Conservation (phyloP, 345 rosid species). For the Draba incana region DNA sequence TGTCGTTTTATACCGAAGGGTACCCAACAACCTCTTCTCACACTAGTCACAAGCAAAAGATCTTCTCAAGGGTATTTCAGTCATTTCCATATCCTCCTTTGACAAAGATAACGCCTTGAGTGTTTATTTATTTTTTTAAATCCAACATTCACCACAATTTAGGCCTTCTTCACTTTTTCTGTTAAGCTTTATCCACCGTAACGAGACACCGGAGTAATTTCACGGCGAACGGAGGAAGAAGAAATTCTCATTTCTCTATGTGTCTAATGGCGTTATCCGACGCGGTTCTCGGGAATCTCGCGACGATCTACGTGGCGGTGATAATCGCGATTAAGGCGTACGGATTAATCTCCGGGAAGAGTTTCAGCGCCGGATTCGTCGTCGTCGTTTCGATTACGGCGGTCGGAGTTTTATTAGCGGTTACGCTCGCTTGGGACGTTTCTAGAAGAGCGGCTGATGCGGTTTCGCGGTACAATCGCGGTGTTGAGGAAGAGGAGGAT, state of each 20-base stretch:
- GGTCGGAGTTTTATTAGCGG: slow-evolving; percentile 66
- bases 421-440: slow-evolving; percentile 87
- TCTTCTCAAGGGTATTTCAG: background rate
- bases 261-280: slow-evolving; percentile 78
- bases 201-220: background rate
- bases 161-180: background rate
- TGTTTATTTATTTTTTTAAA: background rate
- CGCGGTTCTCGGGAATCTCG: slow-evolving; percentile 76
- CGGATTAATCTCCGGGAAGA: slow-evolving; percentile 62
- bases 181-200: slow-evolving; percentile 1
- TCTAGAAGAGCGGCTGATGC: slow-evolving; percentile 75
- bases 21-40: slow-evolving; percentile 4
- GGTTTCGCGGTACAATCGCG: slow-evolving; percentile 51
- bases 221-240: slow-evolving; percentile 7
- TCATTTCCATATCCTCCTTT: slow-evolving; percentile 3
- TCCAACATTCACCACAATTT: slow-evolving; percentile 20
- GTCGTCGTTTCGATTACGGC: slow-evolving; percentile 64
- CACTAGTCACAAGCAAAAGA: background rate
- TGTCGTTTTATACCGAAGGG: background rate
- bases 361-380: slow-evolving; percentile 71
- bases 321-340: slow-evolving; percentile 72
- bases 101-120: slow-evolving; percentile 20
- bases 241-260: slow-evolving; percentile 18
- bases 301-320: slow-evolving; percentile 81
- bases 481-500: slow-evolving; percentile 30